Evolutionary conservation across 208 protist species (phyloP), one percentile per base, ranked within the genome.

Genomic region (Crithidia acanthocephali): DNA sequence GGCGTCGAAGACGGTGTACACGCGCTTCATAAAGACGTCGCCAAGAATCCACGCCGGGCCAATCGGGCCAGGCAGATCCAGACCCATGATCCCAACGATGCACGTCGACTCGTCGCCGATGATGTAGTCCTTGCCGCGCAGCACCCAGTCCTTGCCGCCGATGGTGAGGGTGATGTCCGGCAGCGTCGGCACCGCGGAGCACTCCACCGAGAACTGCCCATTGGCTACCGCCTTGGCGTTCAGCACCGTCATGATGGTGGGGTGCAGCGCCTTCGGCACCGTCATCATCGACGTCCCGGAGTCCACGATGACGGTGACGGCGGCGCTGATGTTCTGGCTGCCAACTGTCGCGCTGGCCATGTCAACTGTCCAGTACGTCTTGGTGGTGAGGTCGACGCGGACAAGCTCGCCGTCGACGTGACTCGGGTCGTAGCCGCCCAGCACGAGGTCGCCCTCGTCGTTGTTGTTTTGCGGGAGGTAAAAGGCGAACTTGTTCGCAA

Each of bases 251-350:
- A 92, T 83, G 33, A 96, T 75, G 33, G 69, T 71, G 30, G 70
- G 42, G 58, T 92, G 69, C 11, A 81, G 32, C 10, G 55, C 47
- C 45, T 64, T 76, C 48, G 98, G 98, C 65, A 92, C 95, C 52
- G 92, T 89, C 60, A 99, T 72, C 28, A 99, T 81, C 27, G 94
- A 98, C 20, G 98, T 98, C 59, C 98, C 97, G 7, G 96, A 98
- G 79, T 99, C 98, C 45, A 91, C 87, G 45, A 96, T 94, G 28
- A 70, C 88, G 16, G 65, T 85, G 44, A 83, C 51, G 27, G 52
- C 52, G 50, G 57, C 67, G 33, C 27, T 74, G 55, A 96, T 94
- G 45, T 72, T 77, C 30, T 74, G 44, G 63, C 65, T 68, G 44
- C 68, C 84, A 28, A 97, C 35, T 16, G 27, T 35, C 55, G 84